phyloP scores from a whole-genome alignment of 495 filamentous ascomycete species.

The Talaromyces stipitatus region DNA sequence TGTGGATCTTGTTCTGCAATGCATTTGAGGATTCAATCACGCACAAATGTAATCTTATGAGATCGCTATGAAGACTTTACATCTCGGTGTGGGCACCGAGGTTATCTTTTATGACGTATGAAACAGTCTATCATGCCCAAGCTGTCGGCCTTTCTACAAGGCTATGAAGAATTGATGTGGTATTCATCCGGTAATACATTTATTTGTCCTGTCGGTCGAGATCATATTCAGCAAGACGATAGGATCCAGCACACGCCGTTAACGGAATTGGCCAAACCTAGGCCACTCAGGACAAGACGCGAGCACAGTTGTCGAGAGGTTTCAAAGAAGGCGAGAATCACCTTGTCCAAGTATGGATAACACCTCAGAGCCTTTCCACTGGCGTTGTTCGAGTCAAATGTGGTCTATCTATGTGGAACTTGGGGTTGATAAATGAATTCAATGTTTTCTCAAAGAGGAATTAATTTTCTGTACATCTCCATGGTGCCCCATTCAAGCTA shows the following conservation, averaged over 20 bases:
- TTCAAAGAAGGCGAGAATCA: too few relatives aligned
- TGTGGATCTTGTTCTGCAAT: slow-evolving; percentile 69
- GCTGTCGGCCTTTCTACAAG: not conserved
- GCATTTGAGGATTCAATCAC: slow-evolving; percentile 39
- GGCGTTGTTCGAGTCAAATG: too few relatives aligned
- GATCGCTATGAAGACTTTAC: too few relatives aligned
- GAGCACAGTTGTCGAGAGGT: too few relatives aligned
- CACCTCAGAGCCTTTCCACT: too few relatives aligned
- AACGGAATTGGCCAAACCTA: not conserved
- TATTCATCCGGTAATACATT: too few relatives aligned
- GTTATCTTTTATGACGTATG: too few relatives aligned
- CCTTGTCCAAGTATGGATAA: too few relatives aligned
- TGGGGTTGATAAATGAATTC: not conserved
- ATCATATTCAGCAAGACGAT: not conserved
- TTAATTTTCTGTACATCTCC: not conserved
- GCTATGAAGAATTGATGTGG: too few relatives aligned
- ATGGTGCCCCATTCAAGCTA: not conserved
- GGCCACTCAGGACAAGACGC: too few relatives aligned
- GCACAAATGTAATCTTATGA: not conserved
- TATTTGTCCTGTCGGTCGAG: not conserved
- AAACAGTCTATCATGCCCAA: too few relatives aligned
- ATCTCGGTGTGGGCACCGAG: too few relatives aligned
- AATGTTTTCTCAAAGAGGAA: not conserved
- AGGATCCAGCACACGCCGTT: not conserved
- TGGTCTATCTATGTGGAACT: not conserved